Conservation (phyloP, 148 eudicot genomes). For the Silene conica region DNA sequence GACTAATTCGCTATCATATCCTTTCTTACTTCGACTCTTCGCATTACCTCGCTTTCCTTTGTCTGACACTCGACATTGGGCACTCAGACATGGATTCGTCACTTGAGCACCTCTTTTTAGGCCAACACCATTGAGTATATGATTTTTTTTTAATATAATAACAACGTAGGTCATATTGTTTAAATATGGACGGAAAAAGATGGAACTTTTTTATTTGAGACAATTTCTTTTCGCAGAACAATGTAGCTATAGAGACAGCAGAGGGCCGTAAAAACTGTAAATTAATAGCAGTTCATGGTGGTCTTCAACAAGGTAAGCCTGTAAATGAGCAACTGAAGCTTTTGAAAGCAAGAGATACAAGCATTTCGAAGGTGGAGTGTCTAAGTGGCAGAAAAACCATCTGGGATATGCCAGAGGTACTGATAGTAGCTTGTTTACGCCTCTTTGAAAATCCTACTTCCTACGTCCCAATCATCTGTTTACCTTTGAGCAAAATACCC, state of each 20-base stretch:
- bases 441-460: not conserved
- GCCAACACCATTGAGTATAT: too few relatives aligned
- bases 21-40: not conserved
- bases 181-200: not conserved
- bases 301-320: conserved; percentile 59
- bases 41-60: not conserved
- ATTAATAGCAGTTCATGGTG: conserved; percentile 84
- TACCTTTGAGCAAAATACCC: too few relatives aligned
- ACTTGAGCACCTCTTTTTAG: not conserved
- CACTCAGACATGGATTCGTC: not conserved
- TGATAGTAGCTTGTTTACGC: not conserved
- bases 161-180: not conserved
- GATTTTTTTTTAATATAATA: not conserved
- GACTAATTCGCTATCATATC: not conserved
- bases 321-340: conserved; percentile 59
- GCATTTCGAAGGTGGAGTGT: conserved; percentile 66
- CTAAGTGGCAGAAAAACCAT: conserved; percentile 73
- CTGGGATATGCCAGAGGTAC: conserved; percentile 89
- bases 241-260: conserved; percentile 57
- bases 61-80: not conserved
- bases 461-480: too few relatives aligned
- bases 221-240: conserved; percentile 37
- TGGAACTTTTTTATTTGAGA: not conserved
- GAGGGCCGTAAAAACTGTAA: conserved; percentile 59
- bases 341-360: conserved; percentile 66